Base-by-base conservation (phyloP, 2,329 filamentous ascomycete species). In the Fusarium sp. region DNA sequence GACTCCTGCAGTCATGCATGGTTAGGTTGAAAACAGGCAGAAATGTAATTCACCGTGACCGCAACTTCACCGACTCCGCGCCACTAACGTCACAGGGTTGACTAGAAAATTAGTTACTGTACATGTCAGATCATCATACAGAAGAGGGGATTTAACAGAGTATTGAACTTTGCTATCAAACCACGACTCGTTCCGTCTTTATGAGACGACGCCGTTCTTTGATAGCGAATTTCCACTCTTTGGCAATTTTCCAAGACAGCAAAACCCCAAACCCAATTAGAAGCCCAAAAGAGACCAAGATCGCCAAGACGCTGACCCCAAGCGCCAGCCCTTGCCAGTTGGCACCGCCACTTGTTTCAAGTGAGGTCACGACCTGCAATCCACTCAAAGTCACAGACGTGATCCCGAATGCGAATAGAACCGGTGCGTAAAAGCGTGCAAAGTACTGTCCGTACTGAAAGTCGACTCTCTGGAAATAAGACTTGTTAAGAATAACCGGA, bases 371-470 rank as follows among this genome's bases (percentile, higher is more conserved):
- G 1, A 63, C 60, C 31, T 63, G 60, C 1, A 63, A 1, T 3
- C 54, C 60, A 39, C 54, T 63, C 5, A 49, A 39, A 1, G 36
- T 17, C 3, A 63, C 53, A 6, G 53, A 63, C 0, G 33, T 38
- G 10, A 63, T n/a, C 4, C 44, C 53, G 4, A 63, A n/a, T 13
- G 29, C 13, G 11, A 63, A 63, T 12, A 63, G 14, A 14, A 63
- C 11, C 0, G 54, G 60, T 9, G 42, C 54, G 8, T 63, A 63
- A 20, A 63, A 60, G 1, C 60, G 18, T 1, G 31, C 36, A 3
- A 63, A 63, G 20, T 63, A 63, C 17, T 36, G 15, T 15, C 44
- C 53, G 5, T 60, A 59, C 20, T 63, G 54, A 4, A 35, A 60
- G 20, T 63, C 36, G 1, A 59, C 14, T 17, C 44, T 59, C 3